Conservation (phyloP, 148 eudicot species). For the Diospyros lotus region DNA sequence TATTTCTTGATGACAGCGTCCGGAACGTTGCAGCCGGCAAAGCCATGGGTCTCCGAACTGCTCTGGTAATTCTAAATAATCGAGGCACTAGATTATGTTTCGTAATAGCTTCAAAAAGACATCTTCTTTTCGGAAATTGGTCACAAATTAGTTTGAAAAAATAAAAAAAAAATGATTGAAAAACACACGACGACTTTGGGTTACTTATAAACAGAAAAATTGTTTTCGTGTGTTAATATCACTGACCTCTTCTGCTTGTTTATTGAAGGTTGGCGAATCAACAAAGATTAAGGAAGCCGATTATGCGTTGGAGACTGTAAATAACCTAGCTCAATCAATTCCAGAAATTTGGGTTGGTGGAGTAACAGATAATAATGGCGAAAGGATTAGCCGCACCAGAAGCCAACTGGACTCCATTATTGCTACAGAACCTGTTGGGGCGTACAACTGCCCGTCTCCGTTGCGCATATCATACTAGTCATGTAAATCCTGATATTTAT, state of each 20-base stretch:
- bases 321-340: slow-evolving; percentile 45
- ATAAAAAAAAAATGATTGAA: too few relatives aligned
- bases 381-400: slow-evolving; percentile 27
- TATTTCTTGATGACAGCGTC: slow-evolving; percentile 76
- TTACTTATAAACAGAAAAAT: too few relatives aligned
- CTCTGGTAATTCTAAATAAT: not conserved
- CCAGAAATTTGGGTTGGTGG: slow-evolving; percentile 62
- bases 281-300: slow-evolving; percentile 55
- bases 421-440: slow-evolving; percentile 45
- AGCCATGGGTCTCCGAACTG: slow-evolving; percentile 63
- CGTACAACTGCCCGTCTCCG: slow-evolving; percentile 15
- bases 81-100: too few relatives aligned
- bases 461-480: too few relatives aligned
- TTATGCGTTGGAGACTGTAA: slow-evolving; percentile 52
- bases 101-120: too few relatives aligned
- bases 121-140: not conserved
- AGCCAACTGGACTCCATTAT: slow-evolving; percentile 43
- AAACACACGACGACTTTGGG: too few relatives aligned
- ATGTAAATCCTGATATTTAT: too few relatives aligned
- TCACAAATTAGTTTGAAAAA: not conserved
- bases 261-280: slow-evolving; percentile 61
- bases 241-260: not conserved
- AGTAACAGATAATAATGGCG: slow-evolving; percentile 16
- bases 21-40: slow-evolving; percentile 72
- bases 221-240: not conserved